These are phyloP conservation scores for Protomyces pachydermus DNA, from an alignment of 1,139 yeast species.

Conservation along the genomic window DNA sequence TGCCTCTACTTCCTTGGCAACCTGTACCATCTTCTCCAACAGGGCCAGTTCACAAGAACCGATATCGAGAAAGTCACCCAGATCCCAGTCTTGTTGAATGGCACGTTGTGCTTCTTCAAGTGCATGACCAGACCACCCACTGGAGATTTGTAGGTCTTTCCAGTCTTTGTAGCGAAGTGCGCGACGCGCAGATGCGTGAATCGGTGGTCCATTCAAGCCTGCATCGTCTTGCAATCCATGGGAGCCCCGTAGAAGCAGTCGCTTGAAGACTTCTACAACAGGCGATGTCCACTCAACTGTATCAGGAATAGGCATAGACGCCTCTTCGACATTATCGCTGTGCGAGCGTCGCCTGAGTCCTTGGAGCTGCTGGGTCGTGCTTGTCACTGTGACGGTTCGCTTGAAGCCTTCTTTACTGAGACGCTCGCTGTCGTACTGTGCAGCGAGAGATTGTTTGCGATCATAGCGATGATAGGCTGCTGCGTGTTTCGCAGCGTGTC, in stretches of 20 bases:
- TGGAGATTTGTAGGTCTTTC: background rate
- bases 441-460: background rate
- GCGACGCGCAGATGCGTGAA: background rate
- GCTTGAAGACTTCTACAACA: background rate
- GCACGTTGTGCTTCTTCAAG: background rate
- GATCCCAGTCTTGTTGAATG: background rate
- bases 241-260: background rate
- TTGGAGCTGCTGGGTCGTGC: background rate
- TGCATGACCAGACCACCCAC: background rate
- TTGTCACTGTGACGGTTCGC: background rate
- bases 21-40: background rate
- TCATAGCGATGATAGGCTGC: background rate
- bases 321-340: background rate
- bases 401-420: background rate
- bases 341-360: background rate
- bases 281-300: background rate
- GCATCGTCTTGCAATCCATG: background rate
- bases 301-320: background rate
- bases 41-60: background rate
- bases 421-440: background rate
- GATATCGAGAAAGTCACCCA: background rate
- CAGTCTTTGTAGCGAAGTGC: background rate
- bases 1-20: background rate
- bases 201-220: too few relatives aligned
- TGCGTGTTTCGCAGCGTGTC: background rate